phyloP scores from a whole-genome alignment of 2,329 filamentous ascomycete species.

The Ophiosphaerella herpotricha region DNA sequence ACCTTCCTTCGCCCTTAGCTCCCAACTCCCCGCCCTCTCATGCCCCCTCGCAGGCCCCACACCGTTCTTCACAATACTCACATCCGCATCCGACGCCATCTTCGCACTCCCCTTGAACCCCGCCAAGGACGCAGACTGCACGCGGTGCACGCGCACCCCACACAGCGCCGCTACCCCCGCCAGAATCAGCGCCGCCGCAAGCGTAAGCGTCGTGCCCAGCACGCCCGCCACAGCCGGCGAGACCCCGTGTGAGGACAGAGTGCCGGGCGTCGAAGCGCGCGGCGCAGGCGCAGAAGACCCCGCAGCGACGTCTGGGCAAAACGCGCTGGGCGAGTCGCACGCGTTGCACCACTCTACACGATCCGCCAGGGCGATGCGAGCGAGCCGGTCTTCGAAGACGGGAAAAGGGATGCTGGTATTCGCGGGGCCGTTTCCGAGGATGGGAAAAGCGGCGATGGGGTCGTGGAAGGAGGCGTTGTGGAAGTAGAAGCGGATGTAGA shows the following conservation, averaged over 20 bases:
- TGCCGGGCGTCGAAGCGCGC: too few species aligned
- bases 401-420: constrained; percentile 2
- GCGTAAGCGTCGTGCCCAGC: constrained; percentile 60
- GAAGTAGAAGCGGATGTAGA: constrained; percentile 62
- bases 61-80: constrained; percentile 53
- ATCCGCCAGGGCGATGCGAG: constrained; percentile 48
- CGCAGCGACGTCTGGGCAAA: constrained; percentile 54
- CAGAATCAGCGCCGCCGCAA: constrained; percentile 49
- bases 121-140: constrained; percentile 46
- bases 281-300: neutral
- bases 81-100: constrained; percentile 59
- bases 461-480: constrained; percentile 59
- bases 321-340: constrained; percentile 54
- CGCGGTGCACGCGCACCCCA: constrained; percentile 53
- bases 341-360: constrained; percentile 56
- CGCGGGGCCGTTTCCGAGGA: constrained; percentile 57
- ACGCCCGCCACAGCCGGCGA: constrained; percentile 57
- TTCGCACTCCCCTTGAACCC: constrained; percentile 63
- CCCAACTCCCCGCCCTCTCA: constrained; percentile 63
- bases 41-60: constrained; percentile 49
- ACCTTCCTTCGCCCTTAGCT: constrained; percentile 51
- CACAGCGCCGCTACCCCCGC: too few species aligned
- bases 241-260: constrained; percentile 19
- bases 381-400: constrained; percentile 44
- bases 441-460: constrained; percentile 50